phyloP scores from a whole-genome alignment of 768 basidiomycete species.

The Mycena filopes region DNA sequence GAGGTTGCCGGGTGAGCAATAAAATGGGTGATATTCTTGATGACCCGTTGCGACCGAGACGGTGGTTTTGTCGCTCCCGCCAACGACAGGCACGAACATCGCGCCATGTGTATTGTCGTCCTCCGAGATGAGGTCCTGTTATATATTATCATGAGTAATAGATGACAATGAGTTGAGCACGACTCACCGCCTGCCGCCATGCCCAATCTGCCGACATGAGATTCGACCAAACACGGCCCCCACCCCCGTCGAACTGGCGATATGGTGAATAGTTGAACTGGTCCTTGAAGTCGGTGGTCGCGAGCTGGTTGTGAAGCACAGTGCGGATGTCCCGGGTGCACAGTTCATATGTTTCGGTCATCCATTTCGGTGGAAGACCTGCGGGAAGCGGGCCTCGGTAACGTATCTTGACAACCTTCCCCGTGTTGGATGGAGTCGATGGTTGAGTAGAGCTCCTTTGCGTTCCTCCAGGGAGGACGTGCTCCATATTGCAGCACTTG shows the following conservation, averaged over 20 bases:
- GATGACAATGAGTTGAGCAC: not conserved
- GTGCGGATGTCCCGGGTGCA: not conserved
- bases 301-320: constrained; percentile 20
- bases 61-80: constrained; percentile 41
- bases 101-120: constrained; percentile 18
- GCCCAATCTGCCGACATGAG: constrained; percentile 51
- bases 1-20: constrained; percentile 35
- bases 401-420: constrained; percentile 6
- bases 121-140: not conserved
- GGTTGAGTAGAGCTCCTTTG: not conserved
- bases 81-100: constrained; percentile 35
- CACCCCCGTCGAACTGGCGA: constrained; percentile 33
- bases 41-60: constrained; percentile 33
- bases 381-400: constrained; percentile 16
- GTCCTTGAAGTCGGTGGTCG: constrained; percentile 35
- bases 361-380: constrained; percentile 3
- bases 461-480: not conserved
- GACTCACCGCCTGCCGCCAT: constrained; percentile 45
- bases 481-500: not conserved
- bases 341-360: constrained; percentile 10
- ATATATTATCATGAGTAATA: not conserved
- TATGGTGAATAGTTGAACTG: constrained; percentile 37
- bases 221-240: constrained; percentile 38
- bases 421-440: constrained; percentile 22
- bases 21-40: constrained; percentile 40